A percentile compares a stretch with the other conserved stretches of the same genome.
Evolutionary conservation across 106 monocot species (phyloP).

Genomic region (Hemerocallis citrina): DNA sequence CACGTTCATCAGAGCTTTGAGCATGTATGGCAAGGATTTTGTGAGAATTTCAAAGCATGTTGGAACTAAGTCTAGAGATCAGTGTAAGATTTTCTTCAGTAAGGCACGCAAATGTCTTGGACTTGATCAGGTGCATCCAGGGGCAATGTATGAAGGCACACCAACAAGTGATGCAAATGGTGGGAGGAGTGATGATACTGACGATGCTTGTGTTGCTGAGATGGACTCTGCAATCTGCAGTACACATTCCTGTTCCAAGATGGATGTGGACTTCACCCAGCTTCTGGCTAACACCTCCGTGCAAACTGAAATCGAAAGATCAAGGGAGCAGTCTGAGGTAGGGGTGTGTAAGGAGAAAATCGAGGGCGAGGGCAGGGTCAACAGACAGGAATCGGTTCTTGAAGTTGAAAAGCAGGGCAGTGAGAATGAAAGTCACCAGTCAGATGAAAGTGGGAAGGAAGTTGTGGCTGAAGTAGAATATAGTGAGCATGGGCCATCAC

Average conservation of each 20-base stretch:
- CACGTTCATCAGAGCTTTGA: constrained; percentile 53
- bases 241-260: constrained; percentile 59
- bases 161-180: constrained; percentile 47
- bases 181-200: constrained; percentile 48
- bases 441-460: constrained; percentile 7
- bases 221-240: constrained; percentile 68
- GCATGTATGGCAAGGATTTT: constrained; percentile 70
- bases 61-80: constrained; percentile 61
- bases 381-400: neutral
- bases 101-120: constrained; percentile 85
- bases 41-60: constrained; percentile 43
- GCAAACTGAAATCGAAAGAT: constrained; percentile 16
- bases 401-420: neutral
- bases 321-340: constrained; percentile 11
- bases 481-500: neutral
- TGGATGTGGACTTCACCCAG: constrained; percentile 33
- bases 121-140: constrained; percentile 46
- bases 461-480: neutral
- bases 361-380: constrained; percentile 12
- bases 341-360: constrained; percentile 14
- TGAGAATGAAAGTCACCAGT: neutral
- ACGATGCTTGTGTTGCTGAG: constrained; percentile 55
- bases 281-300: constrained; percentile 9
- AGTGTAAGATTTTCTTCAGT: constrained; percentile 89
- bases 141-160: constrained; percentile 13